Base-by-base conservation (phyloP, 2,329 filamentous ascomycete genomes). In the Botryotinia narcissicola region DNA sequence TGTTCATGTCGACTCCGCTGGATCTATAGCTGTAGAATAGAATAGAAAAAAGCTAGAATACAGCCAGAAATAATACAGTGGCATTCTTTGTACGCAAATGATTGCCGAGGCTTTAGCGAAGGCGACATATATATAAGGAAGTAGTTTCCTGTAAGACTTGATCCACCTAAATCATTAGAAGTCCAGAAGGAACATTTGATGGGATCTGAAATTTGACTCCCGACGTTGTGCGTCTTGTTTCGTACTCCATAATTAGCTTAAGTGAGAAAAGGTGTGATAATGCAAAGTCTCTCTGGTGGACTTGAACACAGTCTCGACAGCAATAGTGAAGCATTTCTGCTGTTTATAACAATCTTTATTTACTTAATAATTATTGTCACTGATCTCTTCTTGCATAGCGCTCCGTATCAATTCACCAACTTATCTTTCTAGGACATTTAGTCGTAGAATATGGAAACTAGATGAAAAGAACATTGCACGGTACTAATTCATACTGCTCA, bases 231-330 rank as follows among this genome's bases (percentile, higher is more conserved):
- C 32, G 25, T 25, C 9, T 60, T 25, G 2, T 25, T 32, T 37
- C 32, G 32, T 60, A 35, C 29, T 60, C n/a, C 14, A 29, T 18
- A 29, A 16, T 16, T 29, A 16, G 9, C 14, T 57, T 29, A 9
- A 29, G 14, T 18, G n/a, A 14, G 6, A 57, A 57, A 57, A 18
- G 6, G n/a, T 57, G 51, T 57, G 51, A 57, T 32, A 29, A 57
- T 32, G 2, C 51, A 8, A 7, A 29, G 6, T 29, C n/a, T 57
- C 0, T 3, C n/a, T 54, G 3, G n/a, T 3, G 7, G 1, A 2
- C 3, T 57, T 18, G 14, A 18, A 57, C 7, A 29, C 7, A 32
- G 51, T 32, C 3, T 57, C 7, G 51, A 14, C 51, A 57, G 14
- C 48, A n/a, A n/a, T 22, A 51, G 5, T n/a, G 10, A 51, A 51